Percentiles rank a stretch among this genome's conserved stretches.
phyloP scores from a whole-genome alignment of 2,329 filamentous ascomycete species.

The Ophiostoma tasmaniense region DNA sequence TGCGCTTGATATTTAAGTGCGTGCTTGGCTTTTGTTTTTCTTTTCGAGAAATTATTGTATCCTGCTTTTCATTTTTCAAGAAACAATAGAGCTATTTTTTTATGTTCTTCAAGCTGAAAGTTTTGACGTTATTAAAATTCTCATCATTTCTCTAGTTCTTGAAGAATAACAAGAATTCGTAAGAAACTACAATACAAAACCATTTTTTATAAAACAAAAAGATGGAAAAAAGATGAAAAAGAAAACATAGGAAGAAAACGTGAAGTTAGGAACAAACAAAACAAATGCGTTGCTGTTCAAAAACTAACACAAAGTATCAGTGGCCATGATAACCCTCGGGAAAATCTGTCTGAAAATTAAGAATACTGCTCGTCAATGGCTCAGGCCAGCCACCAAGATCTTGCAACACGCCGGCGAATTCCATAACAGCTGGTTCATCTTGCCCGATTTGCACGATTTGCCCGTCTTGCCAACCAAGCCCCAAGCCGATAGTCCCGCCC shows the following conservation, averaged over 20 bases:
- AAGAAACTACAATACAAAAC: too few relatives aligned
- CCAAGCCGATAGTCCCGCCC: background rate
- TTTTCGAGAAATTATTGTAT: background rate
- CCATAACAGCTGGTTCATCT: background rate
- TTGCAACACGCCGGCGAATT: background rate
- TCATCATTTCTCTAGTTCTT: too few relatives aligned
- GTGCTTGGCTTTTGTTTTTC: background rate
- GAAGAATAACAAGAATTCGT: too few relatives aligned
- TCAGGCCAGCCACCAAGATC: slow-evolving; percentile 6
- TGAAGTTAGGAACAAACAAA: too few relatives aligned
- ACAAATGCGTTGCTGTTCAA: too few relatives aligned
- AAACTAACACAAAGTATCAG: background rate
- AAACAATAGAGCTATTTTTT: background rate
- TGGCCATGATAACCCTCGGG: background rate
- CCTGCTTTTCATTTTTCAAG: background rate
- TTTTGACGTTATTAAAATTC: too few relatives aligned
- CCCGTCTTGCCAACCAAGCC: background rate
- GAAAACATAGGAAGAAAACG: too few relatives aligned
- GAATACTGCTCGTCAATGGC: slow-evolving; percentile 14
- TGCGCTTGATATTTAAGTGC: background rate
- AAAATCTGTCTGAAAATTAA: slow-evolving; percentile 14
- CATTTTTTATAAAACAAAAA: too few relatives aligned
- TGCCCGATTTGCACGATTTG: background rate
- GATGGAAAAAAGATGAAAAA: too few relatives aligned
- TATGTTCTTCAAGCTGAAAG: too few relatives aligned